Conservation (phyloP, 331 rosid genomes). For the Malus hybrid region DNA sequence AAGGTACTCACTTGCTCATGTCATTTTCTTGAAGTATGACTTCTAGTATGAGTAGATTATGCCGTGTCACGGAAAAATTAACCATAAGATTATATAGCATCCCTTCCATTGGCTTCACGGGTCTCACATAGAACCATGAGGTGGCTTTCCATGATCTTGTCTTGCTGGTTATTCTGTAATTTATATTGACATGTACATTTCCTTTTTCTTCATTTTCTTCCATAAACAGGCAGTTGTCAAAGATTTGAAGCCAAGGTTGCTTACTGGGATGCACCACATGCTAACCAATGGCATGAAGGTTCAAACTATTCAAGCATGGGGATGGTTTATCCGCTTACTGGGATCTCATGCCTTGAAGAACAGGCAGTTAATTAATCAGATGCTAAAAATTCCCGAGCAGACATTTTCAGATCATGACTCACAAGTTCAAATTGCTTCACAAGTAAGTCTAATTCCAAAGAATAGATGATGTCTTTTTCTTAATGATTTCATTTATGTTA, state of each 20-base stretch:
- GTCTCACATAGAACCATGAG: not conserved
- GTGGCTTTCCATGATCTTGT: not conserved
- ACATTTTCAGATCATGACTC: conserved; percentile 78
- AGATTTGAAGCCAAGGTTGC: conserved; percentile 66
- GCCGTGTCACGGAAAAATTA: not conserved
- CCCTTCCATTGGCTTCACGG: not conserved
- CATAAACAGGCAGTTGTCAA: conserved; percentile 46
- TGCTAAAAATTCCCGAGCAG: conserved; percentile 73
- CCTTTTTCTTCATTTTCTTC: not conserved
- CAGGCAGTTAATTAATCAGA: conserved; percentile 55
- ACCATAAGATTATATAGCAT: not conserved
- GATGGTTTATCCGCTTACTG: conserved; percentile 72
- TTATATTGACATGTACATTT: not conserved
- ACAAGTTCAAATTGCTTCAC: conserved; percentile 83
- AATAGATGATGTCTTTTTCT: not conserved
- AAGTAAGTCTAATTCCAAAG: conserved; percentile 34
- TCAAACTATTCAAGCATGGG: conserved; percentile 77
- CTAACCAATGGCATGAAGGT: conserved; percentile 59
- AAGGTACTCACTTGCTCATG: conserved; percentile 39
- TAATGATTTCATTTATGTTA: not conserved
- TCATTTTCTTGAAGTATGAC: not conserved
- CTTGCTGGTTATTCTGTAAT: conserved; percentile 7
- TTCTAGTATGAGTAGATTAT: not conserved
- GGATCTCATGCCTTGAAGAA: conserved; percentile 65
- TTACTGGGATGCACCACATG: conserved; percentile 47